These are phyloP conservation scores for Discostella stelligeroides DNA, from an alignment of 108 stramenopile species.

Conservation along the genomic window DNA sequence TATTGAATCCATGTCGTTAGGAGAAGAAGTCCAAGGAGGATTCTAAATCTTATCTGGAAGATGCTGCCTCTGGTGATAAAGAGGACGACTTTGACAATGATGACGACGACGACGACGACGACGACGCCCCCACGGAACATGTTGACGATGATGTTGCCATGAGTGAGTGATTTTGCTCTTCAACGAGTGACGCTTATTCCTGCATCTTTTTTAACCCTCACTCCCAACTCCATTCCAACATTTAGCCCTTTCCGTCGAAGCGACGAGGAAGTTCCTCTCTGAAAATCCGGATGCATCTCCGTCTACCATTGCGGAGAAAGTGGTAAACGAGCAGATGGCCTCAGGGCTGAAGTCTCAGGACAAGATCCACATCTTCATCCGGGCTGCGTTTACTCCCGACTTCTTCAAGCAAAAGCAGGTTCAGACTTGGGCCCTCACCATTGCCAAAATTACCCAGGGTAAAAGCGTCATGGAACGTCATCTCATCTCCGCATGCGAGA, in stretches of 20 bases:
- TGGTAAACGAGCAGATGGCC: slow-evolving; percentile 93
- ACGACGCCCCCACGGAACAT: slow-evolving; percentile 21
- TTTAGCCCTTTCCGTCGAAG: slow-evolving; percentile 77
- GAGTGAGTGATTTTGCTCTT: slow-evolving; percentile 46
- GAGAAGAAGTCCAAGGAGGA: slow-evolving; percentile 59
- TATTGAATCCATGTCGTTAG: too few relatives aligned
- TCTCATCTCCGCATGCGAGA: slow-evolving; percentile 79
- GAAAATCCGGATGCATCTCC: slow-evolving; percentile 76
- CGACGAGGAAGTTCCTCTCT: slow-evolving; percentile 70
- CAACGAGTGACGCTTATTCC: too few relatives aligned
- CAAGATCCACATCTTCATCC: slow-evolving; percentile 84
- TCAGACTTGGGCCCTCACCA: slow-evolving; percentile 62
- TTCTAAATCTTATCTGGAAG: slow-evolving; percentile 62
- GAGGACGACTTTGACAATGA: slow-evolving; percentile 53
- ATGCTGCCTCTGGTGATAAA: slow-evolving; percentile 55
- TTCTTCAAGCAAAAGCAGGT: slow-evolving; percentile 88
- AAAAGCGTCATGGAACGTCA: slow-evolving; percentile 86
- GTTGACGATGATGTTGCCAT: slow-evolving; percentile 84
- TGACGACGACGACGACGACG: slow-evolving; percentile 62
- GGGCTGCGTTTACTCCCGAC: slow-evolving; percentile 72
- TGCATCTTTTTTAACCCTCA: not conserved
- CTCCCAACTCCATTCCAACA: not conserved
- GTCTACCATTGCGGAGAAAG: slow-evolving; percentile 67
- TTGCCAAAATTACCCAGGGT: slow-evolving; percentile 68
- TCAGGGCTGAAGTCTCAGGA: slow-evolving; percentile 91